Base-by-base conservation (phyloP, 2,329 filamentous ascomycete genomes). In the Pseudogymnoascus sp. region DNA sequence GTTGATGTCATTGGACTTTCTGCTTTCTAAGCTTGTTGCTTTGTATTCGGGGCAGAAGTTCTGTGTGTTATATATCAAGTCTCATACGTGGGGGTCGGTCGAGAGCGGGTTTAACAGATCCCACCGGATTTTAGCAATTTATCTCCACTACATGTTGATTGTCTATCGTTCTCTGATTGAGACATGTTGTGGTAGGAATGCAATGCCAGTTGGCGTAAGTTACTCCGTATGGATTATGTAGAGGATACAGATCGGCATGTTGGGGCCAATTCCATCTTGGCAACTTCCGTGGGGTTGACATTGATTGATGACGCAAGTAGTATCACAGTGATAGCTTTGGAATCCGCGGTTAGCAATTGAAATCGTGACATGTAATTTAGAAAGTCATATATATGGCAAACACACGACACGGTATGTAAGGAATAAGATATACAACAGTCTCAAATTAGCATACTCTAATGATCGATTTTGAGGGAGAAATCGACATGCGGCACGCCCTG, bases 401-500 rank as follows among this genome's bases (percentile, higher is more conserved):
- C 34, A 8, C 50, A 31, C 2, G 11, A 18, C 50, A 34, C 8
- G 2, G 28, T 18, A 21, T 10, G 23, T 3, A 34, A 16, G 11
- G 11, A 34, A 21, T 21, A 18, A 18, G 31, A 56, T 56, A 36
- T 56, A 56, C 50, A 56, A 25, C 25, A 56, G 50, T 56, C n/a
- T 56, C 28, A 34, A 10, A 34, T 36, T 34, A 18, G 4, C 28
- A 56, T 36, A 18, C 34, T 34, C 42, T 63, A 76, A 66, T 79
- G 78, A 64, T 84, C 75, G 67, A 99, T 93, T 80, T 99, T 99
- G 69, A 99, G 81, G 4, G 93, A 97, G 75, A 97, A 97, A 75
- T 99, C 95, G 53, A 99, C 87, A 74, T 97, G 92, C 31, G 89
- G 86, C 2, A 96, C 91, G 2, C 95, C 93, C 78, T 99, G 95